Evolutionary conservation across 352 stramenopile species (phyloP).

Genomic region (Pythium graminicola): DNA sequence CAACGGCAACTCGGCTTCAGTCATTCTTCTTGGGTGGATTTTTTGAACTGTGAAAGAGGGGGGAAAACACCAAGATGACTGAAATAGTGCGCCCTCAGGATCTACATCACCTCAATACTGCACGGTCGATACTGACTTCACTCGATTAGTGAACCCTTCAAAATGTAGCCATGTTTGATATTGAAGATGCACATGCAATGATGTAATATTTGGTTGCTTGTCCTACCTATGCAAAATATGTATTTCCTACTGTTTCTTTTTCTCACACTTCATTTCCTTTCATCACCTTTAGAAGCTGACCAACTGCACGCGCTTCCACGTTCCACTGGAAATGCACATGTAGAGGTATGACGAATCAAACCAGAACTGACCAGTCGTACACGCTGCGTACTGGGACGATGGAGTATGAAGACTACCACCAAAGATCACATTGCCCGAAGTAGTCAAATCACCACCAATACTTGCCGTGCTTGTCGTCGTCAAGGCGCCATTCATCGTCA

Average conservation of each 20-base stretch:
- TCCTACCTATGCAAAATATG: slow-evolving; percentile 15
- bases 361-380: slow-evolving; percentile 14
- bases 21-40: neutral
- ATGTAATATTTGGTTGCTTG: neutral
- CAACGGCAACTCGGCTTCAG: slow-evolving; percentile 28
- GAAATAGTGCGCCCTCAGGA: slow-evolving; percentile 3
- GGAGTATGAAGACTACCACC: slow-evolving; percentile 14
- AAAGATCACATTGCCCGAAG: slow-evolving; percentile 16
- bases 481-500: slow-evolving; percentile 6
- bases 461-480: neutral
- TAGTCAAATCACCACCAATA: slow-evolving; percentile 3
- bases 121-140: neutral
- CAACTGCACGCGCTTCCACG: slow-evolving; percentile 23
- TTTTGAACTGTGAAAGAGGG: slow-evolving; percentile 7
- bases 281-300: neutral
- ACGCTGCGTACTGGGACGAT: neutral
- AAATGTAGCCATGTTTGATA: slow-evolving; percentile 12
- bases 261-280: neutral
- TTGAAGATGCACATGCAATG: slow-evolving; percentile 3
- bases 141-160: slow-evolving; percentile 1
- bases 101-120: neutral
- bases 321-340: slow-evolving; percentile 18
- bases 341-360: slow-evolving; percentile 26
- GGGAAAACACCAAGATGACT: neutral
- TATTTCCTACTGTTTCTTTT: slow-evolving; percentile 12